A percentile compares a stretch with the other conserved stretches of the same genome.
These are phyloP conservation scores for Ambrosia trifida DNA, from an alignment of 129 eudicot genomes.

Conservation along the genomic window DNA sequence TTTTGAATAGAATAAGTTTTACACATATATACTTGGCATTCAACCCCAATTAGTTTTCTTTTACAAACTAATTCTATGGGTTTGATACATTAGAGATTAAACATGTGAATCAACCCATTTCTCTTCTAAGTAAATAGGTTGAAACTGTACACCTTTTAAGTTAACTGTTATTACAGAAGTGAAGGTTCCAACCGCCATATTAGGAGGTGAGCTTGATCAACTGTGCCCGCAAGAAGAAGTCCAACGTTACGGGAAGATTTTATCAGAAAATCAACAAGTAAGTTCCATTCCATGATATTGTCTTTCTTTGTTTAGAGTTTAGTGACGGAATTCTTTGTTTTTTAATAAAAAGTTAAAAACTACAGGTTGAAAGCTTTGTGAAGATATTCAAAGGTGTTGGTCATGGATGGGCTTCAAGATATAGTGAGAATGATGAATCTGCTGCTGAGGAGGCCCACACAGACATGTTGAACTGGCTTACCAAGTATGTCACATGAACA, in stretches of 20 bases:
- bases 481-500: conserved; percentile 7
- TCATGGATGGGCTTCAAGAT: conserved; percentile 16
- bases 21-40: too few species aligned
- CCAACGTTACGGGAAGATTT: conserved; percentile 1
- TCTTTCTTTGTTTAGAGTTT: too few species aligned
- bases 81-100: not conserved
- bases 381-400: conserved; percentile 12
- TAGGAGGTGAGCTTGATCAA: conserved; percentile 13
- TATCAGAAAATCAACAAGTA: not conserved
- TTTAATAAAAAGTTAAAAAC: too few species aligned
- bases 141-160: not conserved
- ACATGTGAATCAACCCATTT: not conserved
- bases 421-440: conserved; percentile 10
- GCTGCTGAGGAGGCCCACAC: conserved; percentile 14
- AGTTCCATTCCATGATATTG: not conserved
- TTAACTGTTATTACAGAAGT: conserved; percentile 1
- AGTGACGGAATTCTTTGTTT: not conserved
- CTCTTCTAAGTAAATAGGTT: not conserved
- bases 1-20: not conserved
- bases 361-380: conserved; percentile 12
- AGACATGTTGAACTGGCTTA: conserved; percentile 12
- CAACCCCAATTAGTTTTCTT: too few species aligned
- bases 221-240: conserved; percentile 11
- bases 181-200: conserved; percentile 11
- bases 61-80: too few species aligned